Evolutionary conservation across 345 rosid genomes (phyloP).

Genomic region (Dipteronia dyeriana): DNA sequence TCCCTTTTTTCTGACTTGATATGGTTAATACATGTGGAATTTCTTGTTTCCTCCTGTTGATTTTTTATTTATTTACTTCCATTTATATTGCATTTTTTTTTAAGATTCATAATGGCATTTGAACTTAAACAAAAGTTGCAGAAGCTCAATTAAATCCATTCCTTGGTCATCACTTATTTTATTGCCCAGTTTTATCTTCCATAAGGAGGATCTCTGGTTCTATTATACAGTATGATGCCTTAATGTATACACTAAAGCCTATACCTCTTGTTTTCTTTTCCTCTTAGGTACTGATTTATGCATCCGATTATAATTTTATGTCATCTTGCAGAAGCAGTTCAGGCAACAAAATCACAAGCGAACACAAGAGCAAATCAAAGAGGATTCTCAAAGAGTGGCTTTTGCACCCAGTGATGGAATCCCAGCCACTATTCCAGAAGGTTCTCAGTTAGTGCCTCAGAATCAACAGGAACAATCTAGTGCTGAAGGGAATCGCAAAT

Average conservation of each 20-base stretch:
- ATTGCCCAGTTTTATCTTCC: not conserved
- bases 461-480: conserved; percentile 31
- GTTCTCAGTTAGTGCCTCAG: conserved; percentile 23
- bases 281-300: not conserved
- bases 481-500: conserved; percentile 41
- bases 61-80: not conserved
- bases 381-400: conserved; percentile 32
- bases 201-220: not conserved
- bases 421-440: conserved; percentile 25
- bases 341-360: conserved; percentile 47
- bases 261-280: not conserved
- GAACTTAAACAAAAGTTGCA: not conserved
- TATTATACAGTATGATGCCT: not conserved
- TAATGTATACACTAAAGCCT: not conserved
- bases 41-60: not conserved
- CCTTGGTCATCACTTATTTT: no score
- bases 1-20: not conserved
- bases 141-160: no score
- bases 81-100: no score
- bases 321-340: conserved; percentile 75
- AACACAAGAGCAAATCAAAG: conserved; percentile 32
- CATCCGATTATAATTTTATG: not conserved
- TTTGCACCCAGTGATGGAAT: conserved; percentile 32
- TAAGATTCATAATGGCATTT: not conserved
- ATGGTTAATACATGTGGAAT: not conserved